Evolutionary conservation across 257 asterid genomes (phyloP).

Genomic region (Solanum clarkiae): DNA sequence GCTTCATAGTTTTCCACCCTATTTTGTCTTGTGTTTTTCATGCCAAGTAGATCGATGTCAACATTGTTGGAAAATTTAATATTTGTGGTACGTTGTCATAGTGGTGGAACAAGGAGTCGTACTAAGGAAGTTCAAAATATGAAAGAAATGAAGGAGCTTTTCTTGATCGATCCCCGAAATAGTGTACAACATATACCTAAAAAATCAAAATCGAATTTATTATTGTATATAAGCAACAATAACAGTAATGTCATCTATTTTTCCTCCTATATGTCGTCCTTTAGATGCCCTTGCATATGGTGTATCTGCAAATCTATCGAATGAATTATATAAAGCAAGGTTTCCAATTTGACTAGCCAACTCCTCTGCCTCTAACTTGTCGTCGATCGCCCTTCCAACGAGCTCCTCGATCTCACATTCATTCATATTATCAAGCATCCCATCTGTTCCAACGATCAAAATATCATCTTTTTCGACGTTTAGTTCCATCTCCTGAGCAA

Average conservation of each 20-base stretch:
- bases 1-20: no score
- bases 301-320: slow-evolving; percentile 5
- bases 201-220: no score
- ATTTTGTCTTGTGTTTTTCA: no score
- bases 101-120: no score
- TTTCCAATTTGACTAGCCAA: not conserved
- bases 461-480: slow-evolving; percentile 4
- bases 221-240: slow-evolving; percentile 3
- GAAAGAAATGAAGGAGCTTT: no score
- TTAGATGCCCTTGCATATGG: slow-evolving; percentile 5
- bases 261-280: slow-evolving; percentile 4
- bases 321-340: slow-evolving; percentile 13
- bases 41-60: no score
- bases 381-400: not conserved
- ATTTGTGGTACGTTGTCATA: no score
- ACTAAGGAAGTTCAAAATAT: no score
- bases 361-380: not conserved
- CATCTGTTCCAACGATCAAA: slow-evolving; percentile 11
- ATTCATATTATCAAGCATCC: slow-evolving; percentile 14
- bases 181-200: no score
- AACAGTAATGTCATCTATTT: slow-evolving; percentile 18
- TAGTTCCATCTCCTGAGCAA: slow-evolving; percentile 2
- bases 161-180: no score
- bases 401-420: not conserved
- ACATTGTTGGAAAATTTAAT: no score